Base-by-base conservation (phyloP, 192 early-diverging fungal genomes). In the Entophlyctis luteolus region DNA sequence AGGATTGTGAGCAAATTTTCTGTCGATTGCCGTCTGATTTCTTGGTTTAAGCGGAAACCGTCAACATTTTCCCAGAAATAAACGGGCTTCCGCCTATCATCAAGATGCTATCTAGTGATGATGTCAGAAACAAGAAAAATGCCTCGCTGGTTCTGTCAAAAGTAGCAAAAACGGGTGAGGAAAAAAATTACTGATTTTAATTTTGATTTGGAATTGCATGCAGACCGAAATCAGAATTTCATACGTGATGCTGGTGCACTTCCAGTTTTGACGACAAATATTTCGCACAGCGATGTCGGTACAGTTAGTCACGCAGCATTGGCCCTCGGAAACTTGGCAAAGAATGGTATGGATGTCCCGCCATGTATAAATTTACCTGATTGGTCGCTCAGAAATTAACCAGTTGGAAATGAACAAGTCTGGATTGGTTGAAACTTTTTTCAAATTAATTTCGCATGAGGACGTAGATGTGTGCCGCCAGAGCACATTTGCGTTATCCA, bases 371-470 rank as follows among this genome's bases (percentile, higher is more conserved):
- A 20, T n/a, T 8, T 58, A 16, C 14, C 5, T 33, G 0, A 12
- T n/a, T 20, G 2, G 20, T 39, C 10, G 20, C n/a, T 39, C 46
- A 76, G 81, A 80, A 23, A 60, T 72, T 14, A 85, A 75, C 50
- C 81, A 79, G 58, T 49, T 72, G 3, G 83, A 85, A 29, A 65
- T 85, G 10, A 53, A 67, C 53, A 85, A 85, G 60, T 22, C 76
- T 0, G 78, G 72, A 8, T 73, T 60, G 0, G 39, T 76, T 3
- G 83, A 85, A 23, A 55, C 48, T 14, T 38, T 85, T 20, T 62
- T 82, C 14, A 72, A 72, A 53, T 57, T 72, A 3, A 57, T 84
- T 12, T 53, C 66, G 18, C 68, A 71, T 45, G 83, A 83, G 12
- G 77, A 85, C 55, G 48, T 70, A 20, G 78, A 79, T 12, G 65